Evolutionary conservation across 2,329 filamentous ascomycete species (phyloP), one percentile per base, ranked within the genome.

Genomic region (Penicillium sp.): DNA sequence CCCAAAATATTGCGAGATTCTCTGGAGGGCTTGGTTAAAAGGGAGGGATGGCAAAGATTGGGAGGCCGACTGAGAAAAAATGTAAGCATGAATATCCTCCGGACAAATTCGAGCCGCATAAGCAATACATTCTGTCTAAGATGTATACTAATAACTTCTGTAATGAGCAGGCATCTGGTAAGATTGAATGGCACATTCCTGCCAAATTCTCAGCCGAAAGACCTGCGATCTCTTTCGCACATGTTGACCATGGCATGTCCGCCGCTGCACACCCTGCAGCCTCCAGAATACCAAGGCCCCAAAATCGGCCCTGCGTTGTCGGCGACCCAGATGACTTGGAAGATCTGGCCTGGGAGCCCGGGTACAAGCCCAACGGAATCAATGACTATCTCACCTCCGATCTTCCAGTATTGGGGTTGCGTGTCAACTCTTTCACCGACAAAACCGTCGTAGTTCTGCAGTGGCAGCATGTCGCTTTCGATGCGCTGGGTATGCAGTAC

Each of bases 381-480:
- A 50, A 50, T 2, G 59, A 61, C 54, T 61, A 61, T 38, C 51
- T 61, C 27, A 53, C 29, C 30, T 53, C 59, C 2, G 59, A 61
- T 19, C 26, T 26, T 3, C 59, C 59, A 8, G 56, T 57, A 10
- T 41, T 61, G 13, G 56, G 56, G 7, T 46, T 61, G 45, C 56
- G 56, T 7, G 56, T 61, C 23, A 55, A 59, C 47, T 59, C 56
- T 11, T 61, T 59, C 35, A 59, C 48, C 13, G 59, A 61, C 41
- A 57, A 51, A 42, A 61, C 59, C 2, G 43, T 59, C 16, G 51
- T 53, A 18, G 48, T 55, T 14, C 42, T 61, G n/a, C 56, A 59
- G 35, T 61, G 59, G 59, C 59, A 59, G 42, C 59, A 61, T 53
- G 56, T 61, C n/a, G 56, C 59, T 2, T 59, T 59, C 16, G 59